phyloP scores from a whole-genome alignment of 1,284 basidiomycete genomes.

The Boletus mariae region DNA sequence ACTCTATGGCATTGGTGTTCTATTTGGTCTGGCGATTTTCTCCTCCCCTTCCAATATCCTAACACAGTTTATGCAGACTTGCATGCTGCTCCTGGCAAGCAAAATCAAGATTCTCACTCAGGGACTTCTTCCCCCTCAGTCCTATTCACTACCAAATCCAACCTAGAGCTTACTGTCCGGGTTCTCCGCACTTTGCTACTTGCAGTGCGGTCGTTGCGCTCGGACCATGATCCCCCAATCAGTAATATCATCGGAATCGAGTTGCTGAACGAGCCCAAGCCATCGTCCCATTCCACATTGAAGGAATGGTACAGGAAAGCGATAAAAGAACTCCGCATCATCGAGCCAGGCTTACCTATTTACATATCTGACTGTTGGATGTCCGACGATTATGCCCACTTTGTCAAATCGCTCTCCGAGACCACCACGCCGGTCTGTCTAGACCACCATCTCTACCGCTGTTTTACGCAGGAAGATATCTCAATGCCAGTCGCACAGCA shows the following conservation, averaged over 20 bases:
- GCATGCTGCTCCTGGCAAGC: constrained; percentile 76
- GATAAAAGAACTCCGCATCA: constrained; percentile 51
- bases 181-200: constrained; percentile 44
- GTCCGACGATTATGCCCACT: constrained; percentile 63
- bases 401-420: constrained; percentile 38
- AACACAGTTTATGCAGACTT: constrained; percentile 44
- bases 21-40: constrained; percentile 53
- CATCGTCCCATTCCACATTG: constrained; percentile 47
- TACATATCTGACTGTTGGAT: constrained; percentile 82
- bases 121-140: constrained; percentile 52
- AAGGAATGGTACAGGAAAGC: constrained; percentile 65
- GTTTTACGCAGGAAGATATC: constrained; percentile 68
- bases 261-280: constrained; percentile 79
- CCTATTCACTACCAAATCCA: constrained; percentile 48
- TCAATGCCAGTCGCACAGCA: constrained; percentile 57
- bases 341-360: constrained; percentile 59
- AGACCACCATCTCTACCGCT: constrained; percentile 87
- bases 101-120: constrained; percentile 64
- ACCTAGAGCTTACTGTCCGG: constrained; percentile 55
- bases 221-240: constrained; percentile 39
- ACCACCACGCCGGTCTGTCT: constrained; percentile 53
- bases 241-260: constrained; percentile 77
- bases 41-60: constrained; percentile 2
- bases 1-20: constrained; percentile 68
- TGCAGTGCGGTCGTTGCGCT: constrained; percentile 39